phyloP scores from a whole-genome alignment of 2,329 filamentous ascomycete genomes.

The Aureobasidium subglaciale region DNA sequence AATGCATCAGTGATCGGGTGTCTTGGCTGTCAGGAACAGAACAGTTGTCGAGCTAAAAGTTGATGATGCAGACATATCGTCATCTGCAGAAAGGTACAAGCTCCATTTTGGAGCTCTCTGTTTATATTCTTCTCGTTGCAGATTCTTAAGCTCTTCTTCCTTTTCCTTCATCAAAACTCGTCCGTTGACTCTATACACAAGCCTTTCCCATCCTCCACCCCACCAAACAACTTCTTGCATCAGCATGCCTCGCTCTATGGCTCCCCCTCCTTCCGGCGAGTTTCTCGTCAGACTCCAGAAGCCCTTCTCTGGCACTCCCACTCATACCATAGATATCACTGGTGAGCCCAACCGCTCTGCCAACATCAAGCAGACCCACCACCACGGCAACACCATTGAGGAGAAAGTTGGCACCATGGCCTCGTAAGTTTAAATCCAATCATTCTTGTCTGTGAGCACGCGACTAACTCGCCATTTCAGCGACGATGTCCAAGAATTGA shows the following conservation, averaged over 20 bases:
- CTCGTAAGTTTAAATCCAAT: slow-evolving; percentile 19
- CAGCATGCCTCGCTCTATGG: slow-evolving; percentile 17
- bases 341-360: slow-evolving; percentile 36
- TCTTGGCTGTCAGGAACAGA: slow-evolving; percentile 14
- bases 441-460: background rate
- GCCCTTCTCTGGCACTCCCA: slow-evolving; percentile 29
- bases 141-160: background rate
- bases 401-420: slow-evolving; percentile 36
- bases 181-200: background rate
- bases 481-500: slow-evolving; percentile 36
- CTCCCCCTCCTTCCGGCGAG: slow-evolving; percentile 32
- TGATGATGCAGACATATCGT: slow-evolving; percentile 11
- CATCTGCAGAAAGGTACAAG: slow-evolving; percentile 4
- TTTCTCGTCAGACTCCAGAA: slow-evolving; percentile 28
- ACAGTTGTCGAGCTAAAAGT: background rate
- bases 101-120: background rate
- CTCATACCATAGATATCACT: slow-evolving; percentile 33
- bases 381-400: slow-evolving; percentile 27
- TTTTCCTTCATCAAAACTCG: background rate
- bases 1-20: slow-evolving; percentile 4
- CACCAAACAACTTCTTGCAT: background rate
- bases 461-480: slow-evolving; percentile 19
- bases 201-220: background rate
- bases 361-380: slow-evolving; percentile 27
- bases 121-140: slow-evolving; percentile 1